These are phyloP conservation scores for Penicillium carneum DNA, from an alignment of 2,329 filamentous ascomycete species.

Conservation along the genomic window DNA sequence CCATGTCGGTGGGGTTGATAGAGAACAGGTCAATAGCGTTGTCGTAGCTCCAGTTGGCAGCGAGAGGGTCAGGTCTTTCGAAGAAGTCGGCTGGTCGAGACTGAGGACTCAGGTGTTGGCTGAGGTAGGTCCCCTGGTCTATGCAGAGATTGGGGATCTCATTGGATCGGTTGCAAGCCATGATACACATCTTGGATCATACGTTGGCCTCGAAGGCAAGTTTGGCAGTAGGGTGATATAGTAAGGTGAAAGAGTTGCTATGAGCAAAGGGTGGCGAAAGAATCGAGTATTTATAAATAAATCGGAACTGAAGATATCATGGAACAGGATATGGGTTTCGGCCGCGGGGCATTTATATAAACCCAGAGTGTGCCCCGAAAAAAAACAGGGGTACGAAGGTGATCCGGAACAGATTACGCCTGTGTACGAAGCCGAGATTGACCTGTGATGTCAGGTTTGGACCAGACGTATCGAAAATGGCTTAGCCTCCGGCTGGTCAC, in stretches of 20 bases:
- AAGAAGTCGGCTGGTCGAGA: constrained; percentile 21
- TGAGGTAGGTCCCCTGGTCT: constrained; percentile 32
- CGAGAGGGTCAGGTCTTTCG: constrained; percentile 43
- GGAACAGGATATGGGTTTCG: constrained; percentile 24
- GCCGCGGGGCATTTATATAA: constrained; percentile 26
- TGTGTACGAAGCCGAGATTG: constrained; percentile 23
- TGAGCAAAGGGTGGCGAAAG: constrained; percentile 8
- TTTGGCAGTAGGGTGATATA: constrained; percentile 7
- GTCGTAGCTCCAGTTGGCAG: constrained; percentile 49
- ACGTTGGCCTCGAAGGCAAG: constrained; percentile 9
- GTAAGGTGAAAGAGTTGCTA: constrained; percentile 1
- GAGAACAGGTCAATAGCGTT: constrained; percentile 47
- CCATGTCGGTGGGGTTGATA: constrained; percentile 42
- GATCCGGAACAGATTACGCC: constrained; percentile 25
- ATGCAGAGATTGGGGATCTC: constrained; percentile 27
- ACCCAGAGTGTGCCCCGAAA: constrained; percentile 12
- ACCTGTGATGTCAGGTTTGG: constrained; percentile 29
- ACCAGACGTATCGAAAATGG: constrained; percentile 5
- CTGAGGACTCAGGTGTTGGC: constrained; percentile 33
- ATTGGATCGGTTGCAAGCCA: constrained; percentile 33
- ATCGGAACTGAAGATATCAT: constrained; percentile 17
- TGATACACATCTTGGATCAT: constrained; percentile 25
- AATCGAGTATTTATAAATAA: constrained; percentile 13
- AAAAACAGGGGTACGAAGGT: constrained; percentile 19
- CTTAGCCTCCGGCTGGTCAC: constrained; percentile 5